Evolutionary conservation across 2,329 filamentous ascomycete species (phyloP), one percentile per base, ranked within the genome.

Genomic region (Exophiala calicioides): DNA sequence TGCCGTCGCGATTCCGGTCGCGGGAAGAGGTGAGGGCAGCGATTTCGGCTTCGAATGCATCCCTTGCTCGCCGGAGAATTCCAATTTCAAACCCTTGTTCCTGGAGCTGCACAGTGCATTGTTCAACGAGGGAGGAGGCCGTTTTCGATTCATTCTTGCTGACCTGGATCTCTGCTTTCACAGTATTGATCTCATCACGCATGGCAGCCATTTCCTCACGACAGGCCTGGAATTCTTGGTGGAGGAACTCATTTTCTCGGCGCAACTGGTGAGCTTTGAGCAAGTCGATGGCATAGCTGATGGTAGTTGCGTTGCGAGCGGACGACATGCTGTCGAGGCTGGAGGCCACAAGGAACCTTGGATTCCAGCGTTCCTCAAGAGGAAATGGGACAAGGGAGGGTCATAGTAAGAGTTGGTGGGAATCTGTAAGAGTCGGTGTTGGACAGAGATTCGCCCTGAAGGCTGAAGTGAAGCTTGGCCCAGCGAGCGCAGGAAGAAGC

Each of bases 181-280:
- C 13, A 2, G 37, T 39, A 32, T 34, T 44, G 23, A 54, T 21
- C 23, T 55, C 49, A 24, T 52, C 37, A 19, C 39, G 30, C 15
- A 52, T 15, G 12, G 8, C 20, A 5, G 24, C 34, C 9, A 52
- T 24, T 19, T 52, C 41, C 18, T 52, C 34, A 20, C 43, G 38
- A 26, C 48, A 48, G 6, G 32, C 21, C 23, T 51, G 15, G 34
- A 57, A 30, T 34, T 58, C 43, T 27, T 47, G 37, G 19, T 55
- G 44, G 8, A 59, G 42, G 15, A 52, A 44, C 5, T 40, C 46
- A 36, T 59, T 59, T 44, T 59, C 55, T 40, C 52, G 53, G 15
- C 57, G 48, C 5, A 58, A 23, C 30, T 59, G 50, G 32, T 59
- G 57, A 24, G 51, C 45, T 44, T 43, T 39, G 4, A 59, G 48